Conservation (phyloP, 768 basidiomycete species). For the Serpula lacrymans region DNA sequence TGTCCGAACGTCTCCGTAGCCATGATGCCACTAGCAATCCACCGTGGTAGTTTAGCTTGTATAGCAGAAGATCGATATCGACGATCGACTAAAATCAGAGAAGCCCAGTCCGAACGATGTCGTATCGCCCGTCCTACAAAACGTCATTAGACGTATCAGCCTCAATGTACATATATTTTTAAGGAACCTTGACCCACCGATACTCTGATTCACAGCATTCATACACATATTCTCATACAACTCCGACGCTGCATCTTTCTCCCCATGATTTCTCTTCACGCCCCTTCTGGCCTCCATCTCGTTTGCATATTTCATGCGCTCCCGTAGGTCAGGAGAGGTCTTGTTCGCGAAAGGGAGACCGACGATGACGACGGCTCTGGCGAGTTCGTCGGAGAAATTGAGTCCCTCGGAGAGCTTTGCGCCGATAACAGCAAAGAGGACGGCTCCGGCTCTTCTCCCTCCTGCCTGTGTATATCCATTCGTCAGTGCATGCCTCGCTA, state of each 20-base stretch:
- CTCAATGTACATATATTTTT: not conserved
- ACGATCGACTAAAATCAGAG: conserved; percentile 80
- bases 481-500: not conserved
- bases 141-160: conserved; percentile 5
- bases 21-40: conserved; percentile 70
- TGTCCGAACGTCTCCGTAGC: conserved; percentile 68
- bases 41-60: conserved; percentile 78
- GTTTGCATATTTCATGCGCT: conserved; percentile 87
- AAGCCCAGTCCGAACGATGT: conserved; percentile 89
- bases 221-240: conserved; percentile 90
- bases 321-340: conserved; percentile 85
- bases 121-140: conserved; percentile 84
- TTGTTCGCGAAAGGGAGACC: conserved; percentile 94
- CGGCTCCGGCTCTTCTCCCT: conserved; percentile 52
- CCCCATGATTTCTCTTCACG: conserved; percentile 28
- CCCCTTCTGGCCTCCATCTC: conserved; percentile 47
- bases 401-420: conserved; percentile 96
- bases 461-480: conserved; percentile 12
- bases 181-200: conserved; percentile 53
- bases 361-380: conserved; percentile 81
- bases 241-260: conserved; percentile 72
- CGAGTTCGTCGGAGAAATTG: conserved; percentile 75
- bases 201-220: conserved; percentile 96
- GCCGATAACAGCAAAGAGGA: conserved; percentile 93
- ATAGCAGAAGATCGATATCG: conserved; percentile 74